Base-by-base conservation (phyloP, 495 filamentous ascomycete species). In the Cudoniella acicularis region DNA sequence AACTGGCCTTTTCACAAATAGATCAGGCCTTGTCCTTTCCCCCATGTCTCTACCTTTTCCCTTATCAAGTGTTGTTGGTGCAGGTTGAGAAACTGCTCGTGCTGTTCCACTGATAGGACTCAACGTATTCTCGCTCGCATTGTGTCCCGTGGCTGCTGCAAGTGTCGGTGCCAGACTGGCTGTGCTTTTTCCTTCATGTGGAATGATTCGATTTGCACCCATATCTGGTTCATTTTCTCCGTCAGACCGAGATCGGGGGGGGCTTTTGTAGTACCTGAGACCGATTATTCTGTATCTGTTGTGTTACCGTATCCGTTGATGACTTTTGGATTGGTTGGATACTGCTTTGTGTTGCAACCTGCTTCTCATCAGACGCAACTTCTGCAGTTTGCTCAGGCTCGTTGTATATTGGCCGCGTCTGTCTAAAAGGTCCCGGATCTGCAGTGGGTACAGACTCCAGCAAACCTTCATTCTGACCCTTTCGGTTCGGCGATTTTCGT, bases 151-250 rank as follows among this genome's bases (percentile, higher is more conserved):
- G 13, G 61, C 61, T 43, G 49, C 61, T 27, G 63, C 40, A 48
- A 63, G 51, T 17, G 63, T 66, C 16, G 64, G 61, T 26, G 61
- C 64, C 8, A 66, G 18, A 47, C 63, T 66, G 42, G 56, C 60
- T 18, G 55, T 40, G 16, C 61, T 50, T 52, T 62, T 64, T 25
- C 22, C 43, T 25, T 43, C 49, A 30, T n/a, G n/a, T n/a, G n/a
- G n/a, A n/a, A n/a, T n/a, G n/a, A n/a, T n/a, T n/a, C 23, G 51
- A 9, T 30, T 25, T 6, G 47, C 48, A 47, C 36, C 23, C 30
- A 45, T 16, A 26, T 30, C 41, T 13, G 17, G 50, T 1, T 59
- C 54, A 0, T 54, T 16, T 18, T 9, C 42, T 18, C 36, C 52
- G 10, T 49, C 51, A 26, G 64, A 60, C 3, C 17, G 49, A 47